Evolutionary conservation across 805 yeast species (phyloP), one percentile per base, ranked within the genome.

Genomic region (Candida mattraensis): DNA sequence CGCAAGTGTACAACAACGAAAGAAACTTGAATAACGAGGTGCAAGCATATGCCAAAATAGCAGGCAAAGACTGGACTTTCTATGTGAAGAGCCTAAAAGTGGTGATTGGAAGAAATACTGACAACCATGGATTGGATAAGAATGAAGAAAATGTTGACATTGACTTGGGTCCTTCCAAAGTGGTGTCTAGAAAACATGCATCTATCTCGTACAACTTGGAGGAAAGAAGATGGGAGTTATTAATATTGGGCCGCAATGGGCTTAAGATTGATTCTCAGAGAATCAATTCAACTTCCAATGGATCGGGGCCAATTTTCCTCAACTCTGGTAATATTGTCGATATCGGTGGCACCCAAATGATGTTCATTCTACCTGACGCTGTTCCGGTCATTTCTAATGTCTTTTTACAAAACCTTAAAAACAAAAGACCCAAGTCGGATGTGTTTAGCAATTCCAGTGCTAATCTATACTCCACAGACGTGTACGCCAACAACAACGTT

Each of bases 301-400:
- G 66, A 7, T 51, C 56, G 9, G 49, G 46, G 0, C 69, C 73
- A 3, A 72, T 81, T 10, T 72, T 80, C 9, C 70, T 93, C 37
- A 72, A 74, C 34, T 82, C 94, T 2, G 99, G 99, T n/a, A 85
- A 91, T 26, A 78, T 93, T 12, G 63, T 93, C 39, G 99, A 93
- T 53, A 80, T 93, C 29, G 98, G 98, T 12, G 97, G 97, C 5
- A 88, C 96, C 8, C 98, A 93, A 63, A 93, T 93, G 98, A 91
- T 93, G 95, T 93, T 93, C 57, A 93, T 93, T 24, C 68, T 93
- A 47, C 99, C 99, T 2, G 97, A 89, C 58, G 79, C 86, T 4
- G 77, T 78, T 9, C 96, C 96, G 3, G 65, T 63, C 21, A 70
- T 89, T 6, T 74, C 84, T 44, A 70, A 61, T 27, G 63, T 64